A percentile compares a stretch with the other conserved stretches of the same genome.
phyloP scores from a whole-genome alignment of 805 yeast genomes.

The Candida tibetensis region DNA sequence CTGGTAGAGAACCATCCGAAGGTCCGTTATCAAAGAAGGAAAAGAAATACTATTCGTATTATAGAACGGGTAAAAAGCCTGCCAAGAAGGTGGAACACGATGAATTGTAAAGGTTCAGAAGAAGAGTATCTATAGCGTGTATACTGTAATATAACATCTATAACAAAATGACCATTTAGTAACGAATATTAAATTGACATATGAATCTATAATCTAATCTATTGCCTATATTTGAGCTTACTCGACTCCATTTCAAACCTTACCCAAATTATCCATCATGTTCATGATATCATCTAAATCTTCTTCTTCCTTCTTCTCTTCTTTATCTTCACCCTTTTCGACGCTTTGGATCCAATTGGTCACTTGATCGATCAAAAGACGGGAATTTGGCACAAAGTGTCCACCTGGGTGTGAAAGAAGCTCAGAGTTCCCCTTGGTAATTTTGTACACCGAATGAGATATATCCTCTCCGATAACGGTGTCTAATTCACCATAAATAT shows the following conservation, averaged over 20 bases:
- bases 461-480: conserved; percentile 78
- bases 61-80: conserved; percentile 27
- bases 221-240: too few species aligned
- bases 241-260: conserved; percentile 2
- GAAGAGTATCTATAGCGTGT: too few species aligned
- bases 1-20: conserved; percentile 30
- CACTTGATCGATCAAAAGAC: conserved; percentile 41
- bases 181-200: too few species aligned
- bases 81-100: conserved; percentile 19
- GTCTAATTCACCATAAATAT: conserved; percentile 83
- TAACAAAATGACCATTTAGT: too few species aligned
- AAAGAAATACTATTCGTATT: conserved; percentile 24
- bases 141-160: too few species aligned
- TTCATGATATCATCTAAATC: conserved; percentile 32
- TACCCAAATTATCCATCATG: conserved; percentile 37
- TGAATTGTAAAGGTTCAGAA: conserved; percentile 18
- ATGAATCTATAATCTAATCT: too few species aligned
- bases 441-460: conserved; percentile 53
- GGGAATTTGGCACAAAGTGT: conserved; percentile 91
- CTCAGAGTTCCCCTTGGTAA: conserved; percentile 44
- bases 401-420: conserved; percentile 91
- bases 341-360: conserved; percentile 35
- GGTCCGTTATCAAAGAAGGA: conserved; percentile 38
- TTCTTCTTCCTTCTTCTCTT: conserved; percentile 15
- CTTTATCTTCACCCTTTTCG: conserved; percentile 10